These are phyloP conservation scores for Leavenworthia alabamica DNA, from an alignment of 345 rosid species.

Conservation along the genomic window DNA sequence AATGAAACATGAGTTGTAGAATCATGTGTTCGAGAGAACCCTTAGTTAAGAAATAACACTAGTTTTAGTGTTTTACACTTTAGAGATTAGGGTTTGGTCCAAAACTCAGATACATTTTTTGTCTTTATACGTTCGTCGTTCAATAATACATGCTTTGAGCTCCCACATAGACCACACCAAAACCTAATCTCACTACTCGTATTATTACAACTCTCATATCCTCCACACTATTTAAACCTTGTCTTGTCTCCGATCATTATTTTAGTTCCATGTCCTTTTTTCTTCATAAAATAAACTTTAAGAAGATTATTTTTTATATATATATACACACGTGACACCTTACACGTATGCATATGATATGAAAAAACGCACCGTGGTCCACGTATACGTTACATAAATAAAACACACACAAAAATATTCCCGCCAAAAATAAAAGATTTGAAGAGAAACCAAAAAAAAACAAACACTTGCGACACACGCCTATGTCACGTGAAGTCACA, in stretches of 20 bases:
- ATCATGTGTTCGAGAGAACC: neutral
- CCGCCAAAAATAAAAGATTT: constrained; percentile 32
- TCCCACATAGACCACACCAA: constrained; percentile 22
- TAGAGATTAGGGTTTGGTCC: neutral
- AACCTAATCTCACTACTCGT: constrained; percentile 2
- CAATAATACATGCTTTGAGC: constrained; percentile 19
- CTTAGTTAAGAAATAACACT: neutral
- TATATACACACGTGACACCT: constrained; percentile 22
- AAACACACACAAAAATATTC: constrained; percentile 20
- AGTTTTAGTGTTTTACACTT: no score
- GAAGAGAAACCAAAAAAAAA: constrained; percentile 11
- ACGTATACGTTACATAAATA: neutral
- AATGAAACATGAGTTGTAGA: neutral
- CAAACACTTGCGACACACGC: constrained; percentile 32
- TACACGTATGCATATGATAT: constrained; percentile 19
- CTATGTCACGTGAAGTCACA: constrained; percentile 28
- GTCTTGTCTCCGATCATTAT: neutral
- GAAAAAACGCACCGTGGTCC: constrained; percentile 15
- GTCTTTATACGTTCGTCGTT: constrained; percentile 18
- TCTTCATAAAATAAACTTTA: neutral
- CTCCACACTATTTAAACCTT: neutral
- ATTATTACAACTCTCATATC: neutral
- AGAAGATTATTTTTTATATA: no score
- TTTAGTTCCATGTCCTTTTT: neutral
- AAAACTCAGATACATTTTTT: neutral